Base-by-base conservation (phyloP, 2,329 filamentous ascomycete genomes). In the Tolypocladium capitatum region DNA sequence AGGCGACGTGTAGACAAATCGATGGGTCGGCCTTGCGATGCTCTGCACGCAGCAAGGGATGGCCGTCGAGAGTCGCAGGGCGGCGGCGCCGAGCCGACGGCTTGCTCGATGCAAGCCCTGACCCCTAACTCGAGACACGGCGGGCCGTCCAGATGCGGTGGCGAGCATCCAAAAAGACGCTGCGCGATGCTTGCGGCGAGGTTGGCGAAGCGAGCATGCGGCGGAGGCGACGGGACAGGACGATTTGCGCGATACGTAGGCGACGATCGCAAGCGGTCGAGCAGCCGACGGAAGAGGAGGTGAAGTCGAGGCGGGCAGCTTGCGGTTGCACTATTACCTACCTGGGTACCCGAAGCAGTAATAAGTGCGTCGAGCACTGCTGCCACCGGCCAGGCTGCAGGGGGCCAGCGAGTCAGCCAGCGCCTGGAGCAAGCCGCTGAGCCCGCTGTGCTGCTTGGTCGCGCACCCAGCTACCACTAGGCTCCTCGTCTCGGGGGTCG, bases 341-440 rank as follows among this genome's bases (percentile, higher is more conserved):
- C 4, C 4, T 59, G n/a, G n/a, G n/a, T n/a, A n/a, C n/a, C n/a
- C n/a, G n/a, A n/a, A n/a, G n/a, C n/a, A n/a, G n/a, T n/a, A n/a
- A n/a, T n/a, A 63, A 65, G 63, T 63, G 62, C 60, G 58, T 62
- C 58, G 54, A 56, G 55, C 58, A 52, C 56, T 56, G 55, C 58
- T 64, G 55, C 51, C 58, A 65, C 60, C 63, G 62, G 62, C 54
- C 53, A 48, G 50, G 40, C 46, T 34, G 43, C 46, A 46, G 44
- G 49, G 43, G 49, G 48, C 51, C 52, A 56, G 51, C 58, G 60
- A 63, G 59, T 63, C 60, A 59, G 60, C 59, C 27, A 32, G 43
- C 31, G 43, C 32, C 38, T 30, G 24, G 14, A 5, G 24, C 24
- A 11, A 18, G 32, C 32, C 43, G 14, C 16, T 13, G 57, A 48